Evolutionary conservation across 495 filamentous ascomycete species (phyloP).

Genomic region (Podospora pseudocomata): DNA sequence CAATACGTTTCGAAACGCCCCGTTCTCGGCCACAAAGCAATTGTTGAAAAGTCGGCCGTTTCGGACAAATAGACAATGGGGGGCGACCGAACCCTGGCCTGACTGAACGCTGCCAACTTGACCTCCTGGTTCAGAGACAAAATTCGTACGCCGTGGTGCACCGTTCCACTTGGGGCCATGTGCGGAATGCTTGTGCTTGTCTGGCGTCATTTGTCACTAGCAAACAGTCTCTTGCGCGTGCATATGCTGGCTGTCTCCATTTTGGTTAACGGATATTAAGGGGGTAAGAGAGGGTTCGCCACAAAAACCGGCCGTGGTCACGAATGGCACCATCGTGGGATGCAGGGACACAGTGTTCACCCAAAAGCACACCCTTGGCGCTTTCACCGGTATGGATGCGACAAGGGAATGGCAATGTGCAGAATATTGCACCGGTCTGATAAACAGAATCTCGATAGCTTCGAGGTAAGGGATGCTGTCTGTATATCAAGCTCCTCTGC

Average conservation of each 20-base stretch:
- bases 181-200: background rate
- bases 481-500: background rate
- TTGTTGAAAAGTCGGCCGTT: background rate
- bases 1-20: no score
- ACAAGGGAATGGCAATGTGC: conserved; percentile 3
- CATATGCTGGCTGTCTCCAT: background rate
- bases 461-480: conserved; percentile 7
- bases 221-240: background rate
- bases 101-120: background rate
- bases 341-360: background rate
- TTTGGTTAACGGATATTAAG: background rate
- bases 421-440: background rate
- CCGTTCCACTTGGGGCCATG: background rate
- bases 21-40: background rate
- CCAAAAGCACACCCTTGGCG: background rate
- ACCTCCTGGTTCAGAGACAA: background rate
- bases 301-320: no score
- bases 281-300: no score
- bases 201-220: background rate
- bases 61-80: background rate
- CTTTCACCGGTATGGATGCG: background rate
- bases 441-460: background rate
- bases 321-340: background rate
- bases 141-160: background rate
- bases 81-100: background rate